These are phyloP conservation scores for Conticribra weissflogii DNA, from an alignment of 108 stramenopile genomes.

Conservation along the genomic window DNA sequence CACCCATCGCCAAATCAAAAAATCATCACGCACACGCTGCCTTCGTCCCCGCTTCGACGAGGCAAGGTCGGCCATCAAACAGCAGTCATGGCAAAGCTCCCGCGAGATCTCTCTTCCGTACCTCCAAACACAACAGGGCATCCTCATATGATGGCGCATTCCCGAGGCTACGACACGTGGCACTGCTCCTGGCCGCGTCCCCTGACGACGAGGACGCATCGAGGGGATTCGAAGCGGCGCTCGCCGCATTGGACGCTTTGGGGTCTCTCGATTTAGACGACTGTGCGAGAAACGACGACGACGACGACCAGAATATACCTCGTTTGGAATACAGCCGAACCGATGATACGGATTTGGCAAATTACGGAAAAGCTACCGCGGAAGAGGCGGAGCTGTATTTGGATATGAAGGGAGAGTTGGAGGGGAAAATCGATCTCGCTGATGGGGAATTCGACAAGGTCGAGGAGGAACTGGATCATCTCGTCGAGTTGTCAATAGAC, in stretches of 20 bases:
- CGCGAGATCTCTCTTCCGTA: too few relatives aligned
- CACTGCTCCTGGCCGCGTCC: too few relatives aligned
- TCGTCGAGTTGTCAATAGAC: neutral
- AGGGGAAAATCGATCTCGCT: slow-evolving; percentile 12
- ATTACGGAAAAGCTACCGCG: slow-evolving; percentile 29
- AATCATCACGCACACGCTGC: too few relatives aligned
- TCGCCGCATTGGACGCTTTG: neutral
- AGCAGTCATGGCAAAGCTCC: too few relatives aligned
- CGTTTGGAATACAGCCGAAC: slow-evolving; percentile 29
- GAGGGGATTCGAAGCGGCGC: neutral
- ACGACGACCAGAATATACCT: neutral
- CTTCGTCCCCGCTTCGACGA: too few relatives aligned
- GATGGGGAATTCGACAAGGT: neutral
- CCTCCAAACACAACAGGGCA: too few relatives aligned
- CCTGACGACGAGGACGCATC: too few relatives aligned
- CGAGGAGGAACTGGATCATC: neutral
- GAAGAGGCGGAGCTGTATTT: slow-evolving; percentile 39
- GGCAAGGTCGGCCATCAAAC: too few relatives aligned
- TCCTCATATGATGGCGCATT: too few relatives aligned
- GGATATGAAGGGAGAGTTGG: slow-evolving; percentile 35
- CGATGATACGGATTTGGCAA: slow-evolving; percentile 33
- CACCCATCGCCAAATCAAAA: too few relatives aligned
- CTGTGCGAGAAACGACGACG: neutral
- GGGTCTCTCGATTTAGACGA: neutral
- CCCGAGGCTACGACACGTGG: too few relatives aligned